A percentile compares a stretch with the other conserved stretches of the same genome.
These are phyloP conservation scores for Penicillium herquei DNA, from an alignment of 495 filamentous ascomycete species.

Conservation along the genomic window DNA sequence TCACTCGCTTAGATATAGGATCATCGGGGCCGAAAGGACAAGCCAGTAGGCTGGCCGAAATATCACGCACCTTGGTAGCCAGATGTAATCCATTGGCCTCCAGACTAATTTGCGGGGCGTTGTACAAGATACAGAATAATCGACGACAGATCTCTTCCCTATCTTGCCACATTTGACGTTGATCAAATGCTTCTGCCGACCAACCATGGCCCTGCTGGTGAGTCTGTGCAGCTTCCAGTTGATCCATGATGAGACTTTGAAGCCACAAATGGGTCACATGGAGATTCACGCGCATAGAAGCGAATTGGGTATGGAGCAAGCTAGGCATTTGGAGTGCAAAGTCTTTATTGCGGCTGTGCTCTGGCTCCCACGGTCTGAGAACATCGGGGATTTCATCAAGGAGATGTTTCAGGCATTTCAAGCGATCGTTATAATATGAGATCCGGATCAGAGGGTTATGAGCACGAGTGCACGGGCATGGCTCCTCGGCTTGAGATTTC, in stretches of 20 bases:
- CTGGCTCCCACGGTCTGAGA: not conserved
- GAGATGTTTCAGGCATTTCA: not conserved
- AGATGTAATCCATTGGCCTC: constrained; percentile 24
- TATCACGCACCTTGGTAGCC: constrained; percentile 23
- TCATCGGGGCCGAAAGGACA: constrained; percentile 21
- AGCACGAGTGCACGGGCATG: constrained; percentile 16
- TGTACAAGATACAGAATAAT: constrained; percentile 18
- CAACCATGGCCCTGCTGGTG: not conserved
- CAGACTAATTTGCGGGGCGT: constrained; percentile 8
- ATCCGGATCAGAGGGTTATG: constrained; percentile 11
- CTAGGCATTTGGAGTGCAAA: constrained; percentile 6
- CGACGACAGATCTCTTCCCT: constrained; percentile 17
- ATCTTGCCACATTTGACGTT: constrained; percentile 6
- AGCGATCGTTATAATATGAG: constrained; percentile 6
- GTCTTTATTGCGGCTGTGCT: not conserved
- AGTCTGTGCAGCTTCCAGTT: constrained; percentile 15
- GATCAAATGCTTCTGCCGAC: constrained; percentile 3
- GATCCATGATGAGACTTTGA: constrained; percentile 23
- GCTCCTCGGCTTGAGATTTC: constrained; percentile 5
- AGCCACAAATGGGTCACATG: constrained; percentile 28
- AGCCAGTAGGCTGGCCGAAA: constrained; percentile 19
- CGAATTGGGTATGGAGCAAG: constrained; percentile 5
- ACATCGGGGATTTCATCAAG: not conserved
- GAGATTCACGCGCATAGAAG: constrained; percentile 21
- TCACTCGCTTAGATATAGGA: constrained; percentile 15